A percentile compares a stretch with the other conserved stretches of the same genome.
Evolutionary conservation across 805 yeast species (phyloP).

Genomic region (Yarrowia sp.): DNA sequence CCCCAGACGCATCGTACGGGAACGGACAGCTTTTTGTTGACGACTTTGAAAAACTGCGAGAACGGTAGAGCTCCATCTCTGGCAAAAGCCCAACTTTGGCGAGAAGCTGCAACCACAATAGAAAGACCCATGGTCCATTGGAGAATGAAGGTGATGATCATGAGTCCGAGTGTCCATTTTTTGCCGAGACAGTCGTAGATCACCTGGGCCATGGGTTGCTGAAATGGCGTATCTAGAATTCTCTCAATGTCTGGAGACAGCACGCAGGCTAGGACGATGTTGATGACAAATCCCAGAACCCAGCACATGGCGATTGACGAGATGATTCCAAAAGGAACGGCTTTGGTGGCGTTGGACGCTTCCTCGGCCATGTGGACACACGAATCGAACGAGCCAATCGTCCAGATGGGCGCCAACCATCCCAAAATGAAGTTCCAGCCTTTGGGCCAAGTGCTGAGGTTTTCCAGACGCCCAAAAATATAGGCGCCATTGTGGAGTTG

Average conservation of each 20-base stretch:
- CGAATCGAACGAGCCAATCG: constrained; percentile 4
- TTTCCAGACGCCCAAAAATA: constrained; percentile 2
- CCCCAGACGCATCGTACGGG: constrained; percentile 5
- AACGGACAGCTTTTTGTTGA: neutral
- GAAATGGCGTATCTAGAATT: neutral
- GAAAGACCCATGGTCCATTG: constrained; percentile 4
- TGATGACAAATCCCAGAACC: constrained; percentile 9
- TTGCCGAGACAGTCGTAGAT: constrained; percentile 14
- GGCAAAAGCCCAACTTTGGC: constrained; percentile 2
- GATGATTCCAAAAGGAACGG: neutral
- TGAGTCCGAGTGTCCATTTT: neutral
- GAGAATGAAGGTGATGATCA: constrained; percentile 2
- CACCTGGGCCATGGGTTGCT: constrained; percentile 10
- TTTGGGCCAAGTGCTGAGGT: constrained; percentile 1
- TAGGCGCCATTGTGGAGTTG: neutral
- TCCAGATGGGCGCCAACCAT: constrained; percentile 3
- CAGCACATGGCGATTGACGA: neutral
- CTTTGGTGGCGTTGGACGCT: neutral
- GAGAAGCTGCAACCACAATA: neutral
- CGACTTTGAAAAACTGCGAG: neutral
- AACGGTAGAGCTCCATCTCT: constrained; percentile 16
- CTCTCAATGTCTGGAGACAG: constrained; percentile 1
- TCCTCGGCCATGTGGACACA: constrained; percentile 12
- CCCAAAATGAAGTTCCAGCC: constrained; percentile 12
- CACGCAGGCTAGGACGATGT: constrained; percentile 1